Base-by-base conservation (phyloP, 495 filamentous ascomycete species). In the Penicillium simplicissimum region DNA sequence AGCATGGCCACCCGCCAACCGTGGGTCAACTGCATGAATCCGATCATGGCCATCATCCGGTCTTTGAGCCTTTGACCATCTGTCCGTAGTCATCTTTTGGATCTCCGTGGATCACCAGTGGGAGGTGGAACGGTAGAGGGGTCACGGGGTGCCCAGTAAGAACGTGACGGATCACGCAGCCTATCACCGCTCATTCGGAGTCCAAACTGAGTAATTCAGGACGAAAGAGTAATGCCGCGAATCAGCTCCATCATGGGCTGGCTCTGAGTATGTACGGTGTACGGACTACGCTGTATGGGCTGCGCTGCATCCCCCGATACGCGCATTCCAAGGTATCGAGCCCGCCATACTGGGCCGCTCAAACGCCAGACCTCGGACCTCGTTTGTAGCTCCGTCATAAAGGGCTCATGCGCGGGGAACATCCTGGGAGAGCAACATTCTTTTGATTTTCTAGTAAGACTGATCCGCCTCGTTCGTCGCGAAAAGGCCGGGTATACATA, bases 361-460 rank as follows among this genome's bases (percentile, higher is more conserved):
- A 49, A 49, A 45, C 42, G 11, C 21, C 25, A 49, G 45, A 49
- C 21, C 45, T 49, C 45, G 45, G 45, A 4, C 23, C 23, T 49
- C n/a, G 45, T 49, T 49, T 10, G 45, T 8, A 49, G 45, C 11
- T 31, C 21, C 45, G 45, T 49, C 45, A 49, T 49, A 45, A 45
- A 45, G 19, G 17, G 45, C 25, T 49, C 45, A 45, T 45, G 42
- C 42, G 42, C 42, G 42, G 11, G 23, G 45, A n/a, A 49, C 45
- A 49, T 31, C 45, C 45, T 49, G 23, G 36, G 36, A 38, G 25
- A 49, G 21, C 25, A 45, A 49, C 45, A 49, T 49, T 49, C 45
- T 49, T 49, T 49, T 25, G 13, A n/a, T 13, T 53, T 53, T 53
- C 51, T 53, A 53, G 23, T 53, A 53, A 28, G 34, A 11, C 28